Evolutionary conservation across 306 rosid species (phyloP).

Genomic region (Cucurbita argyrosperma): DNA sequence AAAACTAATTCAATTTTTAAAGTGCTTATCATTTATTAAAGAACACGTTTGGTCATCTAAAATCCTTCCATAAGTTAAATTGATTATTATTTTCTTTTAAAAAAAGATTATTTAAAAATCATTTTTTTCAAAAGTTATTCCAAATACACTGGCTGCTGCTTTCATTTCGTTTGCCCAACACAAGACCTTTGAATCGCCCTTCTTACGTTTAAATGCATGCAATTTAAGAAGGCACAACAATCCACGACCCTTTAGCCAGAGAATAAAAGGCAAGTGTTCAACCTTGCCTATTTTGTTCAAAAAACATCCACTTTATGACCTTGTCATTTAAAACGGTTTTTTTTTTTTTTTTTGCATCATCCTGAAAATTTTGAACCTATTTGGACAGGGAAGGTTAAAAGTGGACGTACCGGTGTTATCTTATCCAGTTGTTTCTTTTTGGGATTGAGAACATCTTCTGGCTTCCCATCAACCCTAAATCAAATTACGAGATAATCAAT

Average conservation of each 20-base stretch:
- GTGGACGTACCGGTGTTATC: slow-evolving; percentile 66
- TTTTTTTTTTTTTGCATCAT: neutral
- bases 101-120: too few relatives aligned
- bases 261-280: neutral
- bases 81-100: too few relatives aligned
- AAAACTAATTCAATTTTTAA: neutral
- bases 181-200: neutral
- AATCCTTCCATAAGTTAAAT: neutral
- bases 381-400: neutral
- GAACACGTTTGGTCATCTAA: neutral
- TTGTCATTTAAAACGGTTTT: neutral
- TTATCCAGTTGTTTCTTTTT: slow-evolving; percentile 95
- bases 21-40: neutral
- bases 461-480: slow-evolving; percentile 80
- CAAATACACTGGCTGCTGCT: neutral
- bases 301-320: neutral
- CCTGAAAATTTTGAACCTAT: neutral
- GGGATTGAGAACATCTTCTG: slow-evolving; percentile 95
- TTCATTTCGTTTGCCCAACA: neutral
- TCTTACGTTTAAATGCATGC: neutral
- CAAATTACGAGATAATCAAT: neutral
- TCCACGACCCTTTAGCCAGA: neutral
- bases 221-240: neutral
- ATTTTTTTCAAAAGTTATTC: neutral
- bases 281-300: neutral